These are phyloP conservation scores for Oryza rufipogon DNA, from an alignment of 176 grass and related monocot genomes.

Conservation along the genomic window DNA sequence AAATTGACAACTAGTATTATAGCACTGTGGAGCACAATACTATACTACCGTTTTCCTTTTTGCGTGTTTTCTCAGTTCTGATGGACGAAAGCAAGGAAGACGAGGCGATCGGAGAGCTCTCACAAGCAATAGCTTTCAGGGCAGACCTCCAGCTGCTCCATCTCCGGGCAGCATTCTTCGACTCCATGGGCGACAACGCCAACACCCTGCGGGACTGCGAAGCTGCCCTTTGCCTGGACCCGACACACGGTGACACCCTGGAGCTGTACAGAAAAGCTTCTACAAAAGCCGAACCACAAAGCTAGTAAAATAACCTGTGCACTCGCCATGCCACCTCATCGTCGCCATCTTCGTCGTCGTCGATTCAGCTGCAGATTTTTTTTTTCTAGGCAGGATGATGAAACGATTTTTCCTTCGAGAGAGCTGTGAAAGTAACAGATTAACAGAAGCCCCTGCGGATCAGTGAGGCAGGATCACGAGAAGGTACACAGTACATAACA, in stretches of 20 bases:
- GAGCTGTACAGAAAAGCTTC: conserved; percentile 80
- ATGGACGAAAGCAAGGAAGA: conserved; percentile 91
- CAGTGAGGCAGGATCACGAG: conserved; percentile 26
- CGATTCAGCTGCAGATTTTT: conserved; percentile 44
- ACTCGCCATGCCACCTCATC: not conserved
- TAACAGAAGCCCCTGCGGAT: conserved; percentile 14
- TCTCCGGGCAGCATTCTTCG: conserved; percentile 82
- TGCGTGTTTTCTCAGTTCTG: conserved; percentile 47
- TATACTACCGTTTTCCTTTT: not conserved
- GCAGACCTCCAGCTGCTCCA: conserved; percentile 90
- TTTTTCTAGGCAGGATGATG: conserved; percentile 45
- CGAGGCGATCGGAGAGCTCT: conserved; percentile 79
- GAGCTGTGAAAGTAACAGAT: not conserved
- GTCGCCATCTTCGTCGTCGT: conserved; percentile 12
- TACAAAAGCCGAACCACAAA: conserved; percentile 42
- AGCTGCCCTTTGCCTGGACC: conserved; percentile 82
- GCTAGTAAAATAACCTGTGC: conserved; percentile 15
- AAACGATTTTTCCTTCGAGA: conserved; percentile 10
- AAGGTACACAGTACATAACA: conserved; percentile 4
- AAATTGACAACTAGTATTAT: not conserved
- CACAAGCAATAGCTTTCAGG: conserved; percentile 65
- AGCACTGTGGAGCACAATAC: not conserved
- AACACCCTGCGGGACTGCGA: conserved; percentile 76
- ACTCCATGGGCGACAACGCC: conserved; percentile 64
- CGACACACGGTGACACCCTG: conserved; percentile 74